phyloP scores from a whole-genome alignment of 2,329 filamentous ascomycete species.

The Eutypella sp. region DNA sequence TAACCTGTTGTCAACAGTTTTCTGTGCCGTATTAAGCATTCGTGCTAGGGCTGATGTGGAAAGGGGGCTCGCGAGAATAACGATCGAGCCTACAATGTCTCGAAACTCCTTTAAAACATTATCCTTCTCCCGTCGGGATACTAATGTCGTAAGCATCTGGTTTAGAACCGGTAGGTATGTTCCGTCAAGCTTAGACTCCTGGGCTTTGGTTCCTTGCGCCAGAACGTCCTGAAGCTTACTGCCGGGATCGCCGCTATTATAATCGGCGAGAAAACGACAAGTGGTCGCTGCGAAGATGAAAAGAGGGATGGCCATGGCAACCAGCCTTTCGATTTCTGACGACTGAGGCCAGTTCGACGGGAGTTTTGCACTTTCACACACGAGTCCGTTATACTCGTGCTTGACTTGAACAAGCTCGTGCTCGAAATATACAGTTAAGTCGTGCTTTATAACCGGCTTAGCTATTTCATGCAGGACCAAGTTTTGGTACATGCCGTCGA shows the following conservation, averaged over 20 bases:
- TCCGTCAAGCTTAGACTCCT: slow-evolving; percentile 13
- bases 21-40: slow-evolving; percentile 3
- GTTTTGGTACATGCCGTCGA: too few species aligned
- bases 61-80: slow-evolving; percentile 17
- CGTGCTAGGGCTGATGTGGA: background rate
- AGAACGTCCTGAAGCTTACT: slow-evolving; percentile 2
- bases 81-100: slow-evolving; percentile 25
- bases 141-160: slow-evolving; percentile 13
- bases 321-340: slow-evolving; percentile 5
- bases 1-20: slow-evolving; percentile 16
- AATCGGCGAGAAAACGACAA: slow-evolving; percentile 22
- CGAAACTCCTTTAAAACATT: slow-evolving; percentile 20
- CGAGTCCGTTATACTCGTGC: slow-evolving; percentile 13
- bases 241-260: background rate
- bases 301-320: slow-evolving; percentile 18
- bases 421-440: slow-evolving; percentile 30
- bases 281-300: slow-evolving; percentile 27
- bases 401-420: slow-evolving; percentile 26
- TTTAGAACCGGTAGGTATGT: too few species aligned
- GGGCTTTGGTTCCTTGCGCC: background rate
- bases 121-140: slow-evolving; percentile 7
- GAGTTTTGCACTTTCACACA: slow-evolving; percentile 10
- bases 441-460: slow-evolving; percentile 24
- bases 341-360: slow-evolving; percentile 25
- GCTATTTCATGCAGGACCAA: slow-evolving; percentile 33